Evolutionary conservation across 331 rosid genomes (phyloP), one percentile per base, ranked within the genome.

Genomic region (Phaseolus coccineus): DNA sequence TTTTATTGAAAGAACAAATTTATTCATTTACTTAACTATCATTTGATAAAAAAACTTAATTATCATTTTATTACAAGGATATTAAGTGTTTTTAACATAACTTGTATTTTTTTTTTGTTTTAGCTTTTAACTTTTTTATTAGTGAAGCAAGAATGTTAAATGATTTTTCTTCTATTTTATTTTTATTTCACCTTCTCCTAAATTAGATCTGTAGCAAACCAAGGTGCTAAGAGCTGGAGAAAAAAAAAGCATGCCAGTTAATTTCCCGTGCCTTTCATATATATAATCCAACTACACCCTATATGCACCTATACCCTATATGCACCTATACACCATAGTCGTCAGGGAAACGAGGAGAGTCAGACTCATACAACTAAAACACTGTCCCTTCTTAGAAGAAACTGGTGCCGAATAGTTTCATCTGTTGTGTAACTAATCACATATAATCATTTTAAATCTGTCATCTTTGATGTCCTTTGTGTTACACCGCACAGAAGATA

Each of bases 381-480:
- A 63, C 69, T 33, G 69, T 63, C 25, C 24, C 47, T 31, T 63
- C 46, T 63, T 63, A 61, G 25, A 63, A 33, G 46, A 63, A 63
- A 63, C 69, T 63, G 69, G 46, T 33, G 83, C 77, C 80, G 78
- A 86, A 80, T 77, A 72, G 83, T 81, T 70, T 15, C 15, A 28
- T 52, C 10, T 55, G 47, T 56, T 56, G 42, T 12, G 47, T n/a
- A 58, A 30, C 42, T 22, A 57, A 30, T 52, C 67, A 65, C 55
- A 31, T 22, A 63, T 63, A 33, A 72, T 81, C 51, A 31, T 56
- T 55, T 56, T 66, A 48, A 56, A 73, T 25, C 28, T 73, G 81
- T 69, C 50, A 53, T 77, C n/a, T 46, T 74, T 69, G 16, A 52
- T 68, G 77, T 69, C 66, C 22, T 28, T 55, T 68, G 69, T 73